Base-by-base conservation (phyloP, 2,329 filamentous ascomycete genomes). In the Tolypocladium ovalisporum region DNA sequence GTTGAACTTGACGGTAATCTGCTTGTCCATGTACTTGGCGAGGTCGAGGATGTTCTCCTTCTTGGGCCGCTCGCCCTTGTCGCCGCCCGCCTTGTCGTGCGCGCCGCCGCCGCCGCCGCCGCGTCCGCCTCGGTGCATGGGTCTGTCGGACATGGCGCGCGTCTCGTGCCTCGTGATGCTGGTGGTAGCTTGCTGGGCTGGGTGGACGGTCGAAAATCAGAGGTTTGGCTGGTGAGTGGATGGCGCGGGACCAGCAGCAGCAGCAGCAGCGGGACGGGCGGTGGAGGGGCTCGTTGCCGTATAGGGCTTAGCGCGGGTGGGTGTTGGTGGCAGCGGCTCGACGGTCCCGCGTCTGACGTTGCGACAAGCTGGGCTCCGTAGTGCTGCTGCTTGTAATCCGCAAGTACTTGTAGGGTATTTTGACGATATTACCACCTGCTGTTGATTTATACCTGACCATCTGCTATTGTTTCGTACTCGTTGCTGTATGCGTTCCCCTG, bases 1-100 rank as follows among this genome's bases (percentile, higher is more conserved):
- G 68, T 90, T 97, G 73, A 99, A 97, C 76, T 97, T 97, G 70
- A 99, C 92, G 12, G 83, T 88, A 64, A 99, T 90, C 69, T 88
- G 82, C 82, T 97, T 96, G 74, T 99, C 91, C 88, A 96, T 91
- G 74, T 97, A 99, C 77, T 96, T 96, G 70, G 81, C 85, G 67
- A 99, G 75, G 70, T 99, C 93, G 56, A 99, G 83, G 67, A 99
- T 99, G 72, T 97, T 97, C 75, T 99, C 94, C 80, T 97, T 97
- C 84, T 96, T 97, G 60, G 91, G 90, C 66, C 87, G 84, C 75
- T 95, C 89, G 64, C 81, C 76, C 60, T 82, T 71, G 53, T 73
- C 73, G 55, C 75, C 72, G 42, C 75, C 72, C 54, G 66, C 66
- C 39, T 62, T 68, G 54, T 65, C 70, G n/a, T 67, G 68, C 40